Evolutionary conservation across 1,139 yeast genomes (phyloP).

Genomic region (Debaryomyces singareniensis): DNA sequence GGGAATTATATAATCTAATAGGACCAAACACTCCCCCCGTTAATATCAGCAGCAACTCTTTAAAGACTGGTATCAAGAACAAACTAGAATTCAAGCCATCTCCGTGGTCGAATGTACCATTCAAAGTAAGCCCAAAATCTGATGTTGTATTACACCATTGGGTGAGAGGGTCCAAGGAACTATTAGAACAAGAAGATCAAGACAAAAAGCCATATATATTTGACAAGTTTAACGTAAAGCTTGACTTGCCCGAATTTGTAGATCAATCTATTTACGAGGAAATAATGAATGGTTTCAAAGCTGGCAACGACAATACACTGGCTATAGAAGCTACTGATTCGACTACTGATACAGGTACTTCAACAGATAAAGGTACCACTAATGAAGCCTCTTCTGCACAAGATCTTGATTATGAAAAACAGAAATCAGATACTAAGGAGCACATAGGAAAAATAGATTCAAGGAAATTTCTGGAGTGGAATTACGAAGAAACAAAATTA

Average conservation of each 20-base stretch:
- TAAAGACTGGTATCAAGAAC: constrained; percentile 52
- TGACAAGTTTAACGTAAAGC: constrained; percentile 65
- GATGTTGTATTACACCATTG: constrained; percentile 61
- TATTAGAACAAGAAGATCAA: constrained; percentile 33
- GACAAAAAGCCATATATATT: constrained; percentile 53
- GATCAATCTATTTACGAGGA: constrained; percentile 57
- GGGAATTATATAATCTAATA: constrained; percentile 80
- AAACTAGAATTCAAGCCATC: constrained; percentile 64
- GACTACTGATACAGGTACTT: neutral
- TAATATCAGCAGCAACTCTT: constrained; percentile 42
- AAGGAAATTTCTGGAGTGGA: constrained; percentile 56
- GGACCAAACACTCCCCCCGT: constrained; percentile 95
- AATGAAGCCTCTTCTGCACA: constrained; percentile 3
- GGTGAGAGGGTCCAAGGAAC: constrained; percentile 71
- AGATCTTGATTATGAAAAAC: constrained; percentile 4
- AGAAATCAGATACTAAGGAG: constrained; percentile 1
- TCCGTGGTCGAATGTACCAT: constrained; percentile 73
- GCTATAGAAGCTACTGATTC: constrained; percentile 16
- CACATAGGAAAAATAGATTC: constrained; percentile 4
- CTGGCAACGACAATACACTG: constrained; percentile 7
- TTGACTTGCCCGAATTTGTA: constrained; percentile 66
- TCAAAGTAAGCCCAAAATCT: constrained; percentile 49
- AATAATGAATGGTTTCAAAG: constrained; percentile 29
- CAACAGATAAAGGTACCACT: constrained; percentile 4
- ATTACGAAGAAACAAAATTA: constrained; percentile 69